Conservation (phyloP, 106 monocot species). For the Dendrobium officinale region DNA sequence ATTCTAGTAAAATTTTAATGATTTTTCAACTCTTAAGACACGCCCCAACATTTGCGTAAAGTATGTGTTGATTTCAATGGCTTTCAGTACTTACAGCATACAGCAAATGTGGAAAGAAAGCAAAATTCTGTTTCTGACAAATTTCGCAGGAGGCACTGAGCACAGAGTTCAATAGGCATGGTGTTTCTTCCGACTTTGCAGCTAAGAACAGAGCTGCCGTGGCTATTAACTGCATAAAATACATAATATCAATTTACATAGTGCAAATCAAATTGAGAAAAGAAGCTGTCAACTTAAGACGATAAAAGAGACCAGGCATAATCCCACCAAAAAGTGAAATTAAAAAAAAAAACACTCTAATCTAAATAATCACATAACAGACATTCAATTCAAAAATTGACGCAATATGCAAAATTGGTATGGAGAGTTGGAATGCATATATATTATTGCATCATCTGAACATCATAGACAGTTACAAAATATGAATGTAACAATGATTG, state of each 20-base stretch:
- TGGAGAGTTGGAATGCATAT: no score
- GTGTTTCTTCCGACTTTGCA: conserved; percentile 87
- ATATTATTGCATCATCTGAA: no score
- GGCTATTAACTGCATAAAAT: conserved; percentile 65
- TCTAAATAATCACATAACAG: no score
- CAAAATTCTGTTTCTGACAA: conserved; percentile 46
- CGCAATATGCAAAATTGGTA: no score
- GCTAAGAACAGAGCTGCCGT: conserved; percentile 87
- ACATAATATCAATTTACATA: neutral
- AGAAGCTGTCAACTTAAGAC: neutral
- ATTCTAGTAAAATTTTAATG: neutral
- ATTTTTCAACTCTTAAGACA: neutral
- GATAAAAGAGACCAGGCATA: neutral
- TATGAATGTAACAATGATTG: no score
- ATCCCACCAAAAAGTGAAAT: neutral
- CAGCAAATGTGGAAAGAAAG: conserved; percentile 41
- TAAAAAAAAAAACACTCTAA: no score
- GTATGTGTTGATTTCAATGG: neutral
- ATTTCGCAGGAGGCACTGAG: conserved; percentile 67
- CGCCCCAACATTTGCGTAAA: neutral
- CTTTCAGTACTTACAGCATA: conserved; percentile 42
- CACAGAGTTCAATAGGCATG: conserved; percentile 62
- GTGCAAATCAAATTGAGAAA: neutral
- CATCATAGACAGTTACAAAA: no score
- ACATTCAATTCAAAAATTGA: no score